Conservation (phyloP, 225 moss, liverwort and hornwort species). For the Sphagnum tenellum region DNA sequence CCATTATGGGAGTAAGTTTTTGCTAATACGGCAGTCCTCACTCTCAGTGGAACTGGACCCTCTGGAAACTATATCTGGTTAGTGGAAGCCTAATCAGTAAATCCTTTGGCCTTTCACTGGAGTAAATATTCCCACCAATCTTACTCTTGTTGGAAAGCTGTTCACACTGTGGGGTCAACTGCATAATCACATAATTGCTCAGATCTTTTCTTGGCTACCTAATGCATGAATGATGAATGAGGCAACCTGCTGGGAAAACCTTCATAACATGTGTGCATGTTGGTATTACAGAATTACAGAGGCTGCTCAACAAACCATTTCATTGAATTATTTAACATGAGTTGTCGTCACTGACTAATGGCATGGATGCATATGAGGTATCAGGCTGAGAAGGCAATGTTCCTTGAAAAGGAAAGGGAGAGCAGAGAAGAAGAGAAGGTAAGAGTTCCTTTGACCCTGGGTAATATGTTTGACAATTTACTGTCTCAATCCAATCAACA, state of each 20-base stretch:
- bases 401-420: conserved; percentile 59
- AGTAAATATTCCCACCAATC: no score
- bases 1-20: conserved; percentile 18
- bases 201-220: no score
- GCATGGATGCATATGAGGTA: background rate
- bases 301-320: background rate
- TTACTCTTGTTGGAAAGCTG: no score
- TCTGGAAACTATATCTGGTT: no score
- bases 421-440: conserved; percentile 61
- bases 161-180: no score
- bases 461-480: background rate
- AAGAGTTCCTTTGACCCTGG: conserved; percentile 2
- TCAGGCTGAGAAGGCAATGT: conserved; percentile 71
- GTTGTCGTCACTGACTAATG: conserved; percentile 3
- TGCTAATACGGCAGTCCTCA: background rate
- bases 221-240: no score
- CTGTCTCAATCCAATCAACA: no score
- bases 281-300: background rate
- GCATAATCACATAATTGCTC: no score
- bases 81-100: no score
- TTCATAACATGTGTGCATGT: background rate
- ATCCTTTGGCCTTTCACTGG: no score
- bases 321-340: background rate
- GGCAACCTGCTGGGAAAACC: background rate
- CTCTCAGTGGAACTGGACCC: no score